Evolutionary conservation across 177 flowering plant species (phyloP).

Genomic region (Telopea speciosissima): DNA sequence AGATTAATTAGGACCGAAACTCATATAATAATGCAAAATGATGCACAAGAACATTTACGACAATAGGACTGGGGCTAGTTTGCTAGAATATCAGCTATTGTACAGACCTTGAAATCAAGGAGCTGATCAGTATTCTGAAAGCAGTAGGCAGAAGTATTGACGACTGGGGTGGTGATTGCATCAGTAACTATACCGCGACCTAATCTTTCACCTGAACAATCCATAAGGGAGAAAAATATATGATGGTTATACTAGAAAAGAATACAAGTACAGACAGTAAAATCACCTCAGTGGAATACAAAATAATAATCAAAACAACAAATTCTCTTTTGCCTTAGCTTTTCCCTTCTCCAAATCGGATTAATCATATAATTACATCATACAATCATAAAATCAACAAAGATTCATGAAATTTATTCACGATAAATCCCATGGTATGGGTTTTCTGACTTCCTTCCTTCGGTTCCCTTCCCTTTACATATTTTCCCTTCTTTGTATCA

Average conservation of each 20-base stretch:
- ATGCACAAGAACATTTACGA: no score
- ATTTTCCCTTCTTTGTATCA: no score
- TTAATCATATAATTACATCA: no score
- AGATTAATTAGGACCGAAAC: background rate
- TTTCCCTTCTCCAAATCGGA: no score
- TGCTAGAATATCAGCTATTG: background rate
- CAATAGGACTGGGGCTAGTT: background rate
- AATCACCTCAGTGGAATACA: background rate
- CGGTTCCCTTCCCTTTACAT: no score
- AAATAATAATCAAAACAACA: background rate
- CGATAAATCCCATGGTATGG: no score
- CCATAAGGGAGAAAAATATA: background rate
- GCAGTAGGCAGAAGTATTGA: constrained; percentile 88
- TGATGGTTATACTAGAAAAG: background rate
- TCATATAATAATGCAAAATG: no score
- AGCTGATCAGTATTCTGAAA: constrained; percentile 83
- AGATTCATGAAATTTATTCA: no score
- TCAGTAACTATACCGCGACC: constrained; percentile 87
- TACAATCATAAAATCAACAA: no score
- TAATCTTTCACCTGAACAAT: constrained; percentile 76
- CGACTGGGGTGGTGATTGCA: constrained; percentile 95
- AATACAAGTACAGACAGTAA: background rate
- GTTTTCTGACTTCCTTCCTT: no score
- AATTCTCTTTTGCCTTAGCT: background rate
- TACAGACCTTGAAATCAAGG: constrained; percentile 81